Conservation (phyloP, 2,329 filamentous ascomycete species). For the Ascomycota sp. region DNA sequence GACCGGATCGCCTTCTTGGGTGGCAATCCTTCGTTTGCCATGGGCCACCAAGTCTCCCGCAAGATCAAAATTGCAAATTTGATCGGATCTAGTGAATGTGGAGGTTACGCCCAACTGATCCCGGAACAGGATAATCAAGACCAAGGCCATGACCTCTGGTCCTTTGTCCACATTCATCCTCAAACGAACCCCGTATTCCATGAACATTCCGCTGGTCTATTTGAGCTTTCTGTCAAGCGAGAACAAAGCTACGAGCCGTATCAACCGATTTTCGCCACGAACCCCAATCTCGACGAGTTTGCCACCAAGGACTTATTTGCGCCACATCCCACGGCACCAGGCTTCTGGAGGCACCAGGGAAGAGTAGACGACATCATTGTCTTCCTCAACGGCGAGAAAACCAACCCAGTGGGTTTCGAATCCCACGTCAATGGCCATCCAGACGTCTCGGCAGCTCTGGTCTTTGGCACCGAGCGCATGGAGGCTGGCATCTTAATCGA, state of each 20-base stretch:
- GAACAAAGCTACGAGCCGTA: neutral
- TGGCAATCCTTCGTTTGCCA: neutral
- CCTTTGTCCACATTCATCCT: neutral
- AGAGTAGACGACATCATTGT: constrained; percentile 2
- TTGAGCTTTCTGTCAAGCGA: neutral
- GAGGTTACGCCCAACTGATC: neutral
- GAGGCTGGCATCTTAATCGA: neutral
- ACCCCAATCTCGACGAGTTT: constrained; percentile 1
- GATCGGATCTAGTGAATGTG: neutral
- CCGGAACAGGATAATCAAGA: neutral
- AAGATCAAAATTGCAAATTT: neutral
- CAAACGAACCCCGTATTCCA: neutral
- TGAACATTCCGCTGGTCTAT: neutral
- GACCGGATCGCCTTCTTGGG: neutral
- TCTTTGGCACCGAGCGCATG: constrained; percentile 1
- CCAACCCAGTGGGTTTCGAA: constrained; percentile 2
- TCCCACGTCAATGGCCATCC: constrained; percentile 1
- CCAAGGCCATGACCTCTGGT: neutral
- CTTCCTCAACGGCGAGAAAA: constrained; percentile 2
- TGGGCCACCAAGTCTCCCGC: neutral
- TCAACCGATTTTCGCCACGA: neutral
- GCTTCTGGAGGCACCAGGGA: constrained; percentile 1
- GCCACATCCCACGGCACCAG: constrained; percentile 1
- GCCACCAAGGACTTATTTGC: constrained; percentile 1
- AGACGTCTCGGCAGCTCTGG: constrained; percentile 1